Base-by-base conservation (phyloP, 2,329 filamentous ascomycete genomes). In the Sporothrix phasma region DNA sequence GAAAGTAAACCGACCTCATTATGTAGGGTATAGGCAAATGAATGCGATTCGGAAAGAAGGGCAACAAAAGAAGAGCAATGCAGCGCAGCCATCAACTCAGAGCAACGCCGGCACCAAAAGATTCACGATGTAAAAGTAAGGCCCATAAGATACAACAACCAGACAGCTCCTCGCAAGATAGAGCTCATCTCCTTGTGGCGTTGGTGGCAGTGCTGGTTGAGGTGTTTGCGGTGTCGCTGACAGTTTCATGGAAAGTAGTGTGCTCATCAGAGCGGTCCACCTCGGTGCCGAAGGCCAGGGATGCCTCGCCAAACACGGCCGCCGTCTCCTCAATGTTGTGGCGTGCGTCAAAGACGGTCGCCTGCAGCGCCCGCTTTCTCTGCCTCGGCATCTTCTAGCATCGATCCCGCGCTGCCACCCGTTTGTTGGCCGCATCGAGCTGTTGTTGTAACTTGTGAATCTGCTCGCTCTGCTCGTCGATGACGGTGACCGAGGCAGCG, bases 291-390 rank as follows among this genome's bases (percentile, higher is more conserved):
- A 64, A 45, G 2, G n/a, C 47, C 39, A 61, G 6, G 1, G 26
- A 19, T 2, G 56, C 56, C n/a, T 64, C 63, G n/a, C 63, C 63
- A 15, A 64, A 49, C 5, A 61, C 56, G 26, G 56, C 63, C 11
- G 63, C 47, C 8, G 56, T 61, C n/a, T 64, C 63, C 8, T 61
- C 46, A 11, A 64, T 41, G n/a, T 54, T 41, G 46, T 46, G 56
- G 11, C 34, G 37, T 2, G 56, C 46, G 26, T 56, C 54, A 5
- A 54, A 61, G 29, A 49, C 17, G 24, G 34, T 54, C 1, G 15
- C 47, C 19, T 64, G 46, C 34, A 64, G 47, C 15, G 29, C 17
- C 11, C 43, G 45, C 37, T 64, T n/a, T 61, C 46, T 61, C 46
- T 1, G 39, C 56, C 13, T 49, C 46, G 24, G 56, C 56, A 3